Evolutionary conservation across 2,329 filamentous ascomycete genomes (phyloP).

Genomic region (Ceratocystis harringtonii): DNA sequence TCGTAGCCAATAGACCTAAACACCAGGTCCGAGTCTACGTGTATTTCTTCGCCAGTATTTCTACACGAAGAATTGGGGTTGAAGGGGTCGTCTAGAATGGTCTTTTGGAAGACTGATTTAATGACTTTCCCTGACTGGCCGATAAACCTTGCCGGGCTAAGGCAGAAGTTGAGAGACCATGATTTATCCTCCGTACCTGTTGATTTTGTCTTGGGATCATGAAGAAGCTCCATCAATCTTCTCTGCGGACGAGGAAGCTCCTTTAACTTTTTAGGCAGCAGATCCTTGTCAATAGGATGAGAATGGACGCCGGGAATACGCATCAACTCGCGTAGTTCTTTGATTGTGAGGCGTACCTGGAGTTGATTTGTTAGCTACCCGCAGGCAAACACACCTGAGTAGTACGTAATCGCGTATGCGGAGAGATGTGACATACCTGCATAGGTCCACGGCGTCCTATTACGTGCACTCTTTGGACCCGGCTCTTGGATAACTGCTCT

Average conservation of each 20-base stretch:
- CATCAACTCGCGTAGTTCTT: conserved; percentile 80
- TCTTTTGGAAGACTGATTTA: conserved; percentile 53
- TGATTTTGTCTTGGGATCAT: conserved; percentile 41
- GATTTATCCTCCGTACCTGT: conserved; percentile 41
- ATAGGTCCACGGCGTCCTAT: conserved; percentile 78
- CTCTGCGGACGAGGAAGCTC: conserved; percentile 60
- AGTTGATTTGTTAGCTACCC: conserved; percentile 13
- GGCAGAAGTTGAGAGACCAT: conserved; percentile 76
- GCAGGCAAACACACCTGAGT: background rate
- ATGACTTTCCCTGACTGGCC: conserved; percentile 40
- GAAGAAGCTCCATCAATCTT: conserved; percentile 65
- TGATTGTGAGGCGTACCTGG: conserved; percentile 85
- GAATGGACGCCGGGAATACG: conserved; percentile 60
- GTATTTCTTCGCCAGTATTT: conserved; percentile 34
- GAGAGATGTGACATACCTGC: conserved; percentile 39
- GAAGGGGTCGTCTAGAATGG: conserved; percentile 39
- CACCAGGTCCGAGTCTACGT: conserved; percentile 52
- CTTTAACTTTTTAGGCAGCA: conserved; percentile 53
- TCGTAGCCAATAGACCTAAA: conserved; percentile 96
- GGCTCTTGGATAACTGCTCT: conserved; percentile 55
- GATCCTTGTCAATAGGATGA: conserved; percentile 45
- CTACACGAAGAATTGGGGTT: conserved; percentile 35
- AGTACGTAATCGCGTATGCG: too few relatives aligned
- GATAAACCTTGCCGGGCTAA: conserved; percentile 59
- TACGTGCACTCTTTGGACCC: conserved; percentile 65